Conservation (phyloP, 345 rosid species). For the Acer negundo region DNA sequence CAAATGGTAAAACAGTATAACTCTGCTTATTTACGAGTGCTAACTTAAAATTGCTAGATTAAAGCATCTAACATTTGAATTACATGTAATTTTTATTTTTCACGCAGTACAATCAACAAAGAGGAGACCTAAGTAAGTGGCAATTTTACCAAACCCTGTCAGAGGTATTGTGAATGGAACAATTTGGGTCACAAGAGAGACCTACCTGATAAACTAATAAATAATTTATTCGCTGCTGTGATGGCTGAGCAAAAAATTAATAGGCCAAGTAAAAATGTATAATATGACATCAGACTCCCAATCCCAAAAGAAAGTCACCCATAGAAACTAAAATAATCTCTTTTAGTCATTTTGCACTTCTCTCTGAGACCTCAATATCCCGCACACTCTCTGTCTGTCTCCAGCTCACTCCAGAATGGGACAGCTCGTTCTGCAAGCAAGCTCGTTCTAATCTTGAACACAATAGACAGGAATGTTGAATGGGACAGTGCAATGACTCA, state of each 20-base stretch:
- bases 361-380: background rate
- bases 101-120: background rate
- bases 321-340: background rate
- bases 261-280: background rate
- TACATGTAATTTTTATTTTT: background rate
- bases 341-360: background rate
- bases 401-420: constrained; percentile 1
- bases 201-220: background rate
- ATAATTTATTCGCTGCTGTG: background rate
- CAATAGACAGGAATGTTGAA: background rate
- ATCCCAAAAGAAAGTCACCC: background rate
- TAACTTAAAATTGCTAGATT: background rate
- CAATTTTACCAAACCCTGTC: background rate
- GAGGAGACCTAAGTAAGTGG: background rate
- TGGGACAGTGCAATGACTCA: background rate
- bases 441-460: background rate
- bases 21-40: background rate
- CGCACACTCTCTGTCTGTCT: background rate
- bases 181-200: constrained; percentile 2
- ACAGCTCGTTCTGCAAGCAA: background rate
- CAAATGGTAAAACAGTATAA: background rate
- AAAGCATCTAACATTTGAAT: background rate
- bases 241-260: background rate
- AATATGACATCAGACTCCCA: background rate
- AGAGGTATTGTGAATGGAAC: background rate